phyloP scores from a whole-genome alignment of 192 early-diverging fungal species.

The Umbelopsis vinacea region DNA sequence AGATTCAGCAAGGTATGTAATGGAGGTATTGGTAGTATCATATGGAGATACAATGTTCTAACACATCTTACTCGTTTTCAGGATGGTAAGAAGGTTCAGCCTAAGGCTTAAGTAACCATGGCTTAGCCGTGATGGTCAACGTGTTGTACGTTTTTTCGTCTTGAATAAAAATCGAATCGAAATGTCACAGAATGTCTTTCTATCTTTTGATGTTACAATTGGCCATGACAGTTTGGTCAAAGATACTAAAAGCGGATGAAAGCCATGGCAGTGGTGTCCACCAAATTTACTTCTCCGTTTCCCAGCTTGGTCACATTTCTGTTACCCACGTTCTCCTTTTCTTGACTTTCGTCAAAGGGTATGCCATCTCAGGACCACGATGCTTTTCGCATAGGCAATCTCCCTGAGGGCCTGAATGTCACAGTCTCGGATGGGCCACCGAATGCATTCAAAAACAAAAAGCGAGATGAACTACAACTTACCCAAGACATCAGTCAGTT shows the following conservation, averaged over 20 bases:
- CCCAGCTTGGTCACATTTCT: background rate
- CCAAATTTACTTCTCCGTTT: background rate
- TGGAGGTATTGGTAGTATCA: background rate
- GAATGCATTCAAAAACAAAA: background rate
- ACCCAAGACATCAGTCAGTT: slow-evolving; percentile 49
- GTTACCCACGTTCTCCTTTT: background rate
- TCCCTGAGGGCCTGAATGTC: slow-evolving; percentile 33
- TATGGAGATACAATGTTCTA: background rate
- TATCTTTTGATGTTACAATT: background rate
- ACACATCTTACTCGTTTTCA: background rate
- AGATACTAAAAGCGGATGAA: background rate
- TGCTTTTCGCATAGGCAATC: slow-evolving; percentile 34
- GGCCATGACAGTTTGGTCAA: background rate
- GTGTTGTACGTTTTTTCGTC: slow-evolving; percentile 27
- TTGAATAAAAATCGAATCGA: slow-evolving; percentile 21
- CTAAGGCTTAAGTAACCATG: slow-evolving; percentile 25
- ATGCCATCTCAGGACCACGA: background rate
- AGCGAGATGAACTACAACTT: background rate
- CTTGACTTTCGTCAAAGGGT: background rate
- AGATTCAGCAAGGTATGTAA: slow-evolving; percentile 73
- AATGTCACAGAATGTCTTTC: background rate
- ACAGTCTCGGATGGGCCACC: slow-evolving; percentile 29
- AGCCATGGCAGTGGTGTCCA: background rate
- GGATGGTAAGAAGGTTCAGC: slow-evolving; percentile 29
- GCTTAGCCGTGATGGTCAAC: slow-evolving; percentile 12